A percentile compares a stretch with the other conserved stretches of the same genome.
Conservation (phyloP, 257 asterid species). For the Verbascum thapsus region DNA sequence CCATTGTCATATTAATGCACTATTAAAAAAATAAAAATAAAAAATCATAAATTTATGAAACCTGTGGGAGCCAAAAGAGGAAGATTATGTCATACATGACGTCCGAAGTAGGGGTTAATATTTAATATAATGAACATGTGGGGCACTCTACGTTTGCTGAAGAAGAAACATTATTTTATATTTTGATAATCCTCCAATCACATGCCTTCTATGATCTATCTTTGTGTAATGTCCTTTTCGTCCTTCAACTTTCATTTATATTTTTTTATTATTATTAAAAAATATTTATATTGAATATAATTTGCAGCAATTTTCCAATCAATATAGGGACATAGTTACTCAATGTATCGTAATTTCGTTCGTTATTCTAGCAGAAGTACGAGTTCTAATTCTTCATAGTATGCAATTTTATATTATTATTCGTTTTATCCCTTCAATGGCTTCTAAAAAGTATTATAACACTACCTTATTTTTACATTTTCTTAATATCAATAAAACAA, state of each 20-base stretch:
- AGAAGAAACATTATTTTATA: constrained; percentile 6
- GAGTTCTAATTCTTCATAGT: too few relatives aligned
- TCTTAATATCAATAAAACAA: too few relatives aligned
- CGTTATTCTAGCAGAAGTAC: too few relatives aligned
- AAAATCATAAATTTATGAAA: neutral
- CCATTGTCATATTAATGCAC: neutral
- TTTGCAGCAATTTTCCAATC: too few relatives aligned
- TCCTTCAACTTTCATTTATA: neutral
- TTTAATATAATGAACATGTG: constrained; percentile 4
- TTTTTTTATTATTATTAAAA: too few relatives aligned
- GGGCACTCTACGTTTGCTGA: constrained; percentile 15
- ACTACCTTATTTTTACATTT: too few relatives aligned
- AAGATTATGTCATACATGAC: neutral
- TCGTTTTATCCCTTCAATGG: too few relatives aligned
- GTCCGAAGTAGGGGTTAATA: constrained; percentile 1
- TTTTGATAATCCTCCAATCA: constrained; percentile 14
- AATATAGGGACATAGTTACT: too few relatives aligned
- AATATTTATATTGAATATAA: too few relatives aligned
- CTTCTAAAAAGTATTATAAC: too few relatives aligned
- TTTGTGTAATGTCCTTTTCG: neutral
- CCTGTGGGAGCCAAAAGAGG: neutral
- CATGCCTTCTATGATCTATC: constrained; percentile 19
- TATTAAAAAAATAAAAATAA: neutral
- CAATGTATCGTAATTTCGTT: too few relatives aligned
- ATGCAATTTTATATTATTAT: too few relatives aligned